These are phyloP conservation scores for Apostasia shenzhenica DNA, from an alignment of 106 monocot species.

Conservation along the genomic window DNA sequence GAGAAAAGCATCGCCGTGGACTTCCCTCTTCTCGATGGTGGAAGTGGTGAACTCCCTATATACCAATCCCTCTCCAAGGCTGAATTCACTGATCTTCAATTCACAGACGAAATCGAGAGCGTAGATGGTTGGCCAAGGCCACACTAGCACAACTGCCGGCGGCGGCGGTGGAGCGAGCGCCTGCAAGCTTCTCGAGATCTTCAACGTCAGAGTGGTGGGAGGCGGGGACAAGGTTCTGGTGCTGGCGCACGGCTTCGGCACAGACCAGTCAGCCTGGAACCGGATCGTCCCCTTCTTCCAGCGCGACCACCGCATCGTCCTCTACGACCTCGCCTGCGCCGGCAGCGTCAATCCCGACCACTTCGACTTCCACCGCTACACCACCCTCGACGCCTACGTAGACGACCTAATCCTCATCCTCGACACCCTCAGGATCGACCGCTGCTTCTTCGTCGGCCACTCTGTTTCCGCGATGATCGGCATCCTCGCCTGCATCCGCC, in stretches of 20 bases:
- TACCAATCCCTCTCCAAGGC: too few relatives aligned
- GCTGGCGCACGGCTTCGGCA: constrained; percentile 92
- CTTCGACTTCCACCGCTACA: constrained; percentile 95
- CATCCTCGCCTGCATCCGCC: constrained; percentile 71
- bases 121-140: background rate
- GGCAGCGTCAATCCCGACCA: constrained; percentile 98
- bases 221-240: constrained; percentile 56
- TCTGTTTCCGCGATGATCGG: constrained; percentile 98
- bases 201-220: constrained; percentile 90
- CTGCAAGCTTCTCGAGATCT: constrained; percentile 56
- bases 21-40: too few relatives aligned
- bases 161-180: background rate
- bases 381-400: constrained; percentile 80
- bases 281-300: constrained; percentile 67
- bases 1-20: too few relatives aligned
- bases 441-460: constrained; percentile 87
- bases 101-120: too few relatives aligned
- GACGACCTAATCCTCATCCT: constrained; percentile 81
- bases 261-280: constrained; percentile 95
- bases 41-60: too few relatives aligned
- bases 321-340: constrained; percentile 94
- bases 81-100: too few relatives aligned
- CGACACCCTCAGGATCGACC: constrained; percentile 52
- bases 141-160: background rate
- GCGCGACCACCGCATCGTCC: constrained; percentile 67